Conservation (phyloP, 345 rosid genomes). For the Arabidopsis suecica region DNA sequence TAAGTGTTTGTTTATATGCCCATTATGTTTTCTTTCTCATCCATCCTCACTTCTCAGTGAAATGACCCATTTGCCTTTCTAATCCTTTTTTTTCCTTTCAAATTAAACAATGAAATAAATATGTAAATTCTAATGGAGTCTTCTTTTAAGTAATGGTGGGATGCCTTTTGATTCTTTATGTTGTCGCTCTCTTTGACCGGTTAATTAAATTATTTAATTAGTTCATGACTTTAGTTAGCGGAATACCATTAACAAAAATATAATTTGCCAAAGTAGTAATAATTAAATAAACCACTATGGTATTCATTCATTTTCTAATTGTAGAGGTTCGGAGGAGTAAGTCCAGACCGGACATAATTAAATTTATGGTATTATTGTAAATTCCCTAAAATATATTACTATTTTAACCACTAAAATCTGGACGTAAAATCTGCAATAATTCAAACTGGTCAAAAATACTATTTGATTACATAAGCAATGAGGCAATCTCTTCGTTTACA, state of each 20-base stretch:
- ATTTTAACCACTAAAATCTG: neutral
- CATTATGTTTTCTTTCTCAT: slow-evolving; percentile 26
- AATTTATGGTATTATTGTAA: neutral
- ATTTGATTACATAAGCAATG: neutral
- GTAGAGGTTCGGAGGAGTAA: neutral
- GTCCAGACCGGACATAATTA: slow-evolving; percentile 4
- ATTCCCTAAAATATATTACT: neutral
- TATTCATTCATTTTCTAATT: slow-evolving; percentile 8
- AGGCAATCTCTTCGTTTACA: neutral
- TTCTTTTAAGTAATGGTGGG: slow-evolving; percentile 32
- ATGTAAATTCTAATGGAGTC: slow-evolving; percentile 3
- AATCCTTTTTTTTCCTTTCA: neutral
- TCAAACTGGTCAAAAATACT: neutral
- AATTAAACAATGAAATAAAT: slow-evolving; percentile 15
- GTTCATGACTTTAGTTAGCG: slow-evolving; percentile 23
- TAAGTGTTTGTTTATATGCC: slow-evolving; percentile 6
- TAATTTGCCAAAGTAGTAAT: slow-evolving; percentile 13
- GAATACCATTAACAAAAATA: neutral
- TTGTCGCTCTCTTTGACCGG: slow-evolving; percentile 45
- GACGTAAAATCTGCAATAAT: neutral
- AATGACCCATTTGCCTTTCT: slow-evolving; percentile 27
- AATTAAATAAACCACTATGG: neutral
- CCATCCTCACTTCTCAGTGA: slow-evolving; percentile 7
- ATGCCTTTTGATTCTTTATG: slow-evolving; percentile 35
- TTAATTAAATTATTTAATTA: slow-evolving; percentile 10